These are phyloP conservation scores for Colletotrichum karsti DNA, from an alignment of 2,329 filamentous ascomycete genomes.

Conservation along the genomic window DNA sequence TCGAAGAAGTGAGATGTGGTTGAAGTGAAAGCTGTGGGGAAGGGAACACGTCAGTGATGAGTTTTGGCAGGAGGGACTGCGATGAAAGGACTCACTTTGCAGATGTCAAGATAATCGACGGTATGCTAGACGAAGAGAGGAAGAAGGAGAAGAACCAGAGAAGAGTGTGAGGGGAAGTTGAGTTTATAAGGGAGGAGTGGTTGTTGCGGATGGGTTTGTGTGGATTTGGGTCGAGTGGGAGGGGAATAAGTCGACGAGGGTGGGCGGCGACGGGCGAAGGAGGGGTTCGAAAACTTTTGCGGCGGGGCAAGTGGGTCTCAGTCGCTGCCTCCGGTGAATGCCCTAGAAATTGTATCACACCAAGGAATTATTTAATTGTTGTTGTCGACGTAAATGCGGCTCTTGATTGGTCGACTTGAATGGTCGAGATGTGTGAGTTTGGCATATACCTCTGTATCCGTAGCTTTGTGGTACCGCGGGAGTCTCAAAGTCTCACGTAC, in stretches of 20 bases:
- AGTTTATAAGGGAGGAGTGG: not conserved
- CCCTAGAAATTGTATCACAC: conserved; percentile 17
- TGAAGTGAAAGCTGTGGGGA: conserved; percentile 8
- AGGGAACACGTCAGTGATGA: not conserved
- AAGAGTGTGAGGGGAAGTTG: not conserved
- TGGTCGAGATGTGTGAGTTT: not conserved
- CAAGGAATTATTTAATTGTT: conserved; percentile 4
- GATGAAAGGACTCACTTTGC: conserved; percentile 1
- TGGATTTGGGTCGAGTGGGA: not conserved
- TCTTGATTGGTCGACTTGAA: not conserved
- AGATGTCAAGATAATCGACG: not conserved
- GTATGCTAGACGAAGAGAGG: conserved; percentile 5
- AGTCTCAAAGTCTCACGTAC: not conserved
- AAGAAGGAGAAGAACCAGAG: not conserved
- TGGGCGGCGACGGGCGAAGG: not conserved
- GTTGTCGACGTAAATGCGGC: not conserved
- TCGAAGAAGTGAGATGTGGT: conserved; percentile 8
- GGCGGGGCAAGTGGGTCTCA: conserved; percentile 1
- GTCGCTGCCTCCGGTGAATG: conserved; percentile 5
- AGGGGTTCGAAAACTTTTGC: conserved; percentile 19
- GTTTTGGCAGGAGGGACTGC: not conserved
- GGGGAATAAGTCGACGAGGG: not conserved
- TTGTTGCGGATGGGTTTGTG: not conserved
- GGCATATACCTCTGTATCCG: not conserved
- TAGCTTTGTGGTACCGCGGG: not conserved